Evolutionary conservation across 2,329 filamentous ascomycete genomes (phyloP), one percentile per base, ranked within the genome.

Genomic region (Penicillium sp.): DNA sequence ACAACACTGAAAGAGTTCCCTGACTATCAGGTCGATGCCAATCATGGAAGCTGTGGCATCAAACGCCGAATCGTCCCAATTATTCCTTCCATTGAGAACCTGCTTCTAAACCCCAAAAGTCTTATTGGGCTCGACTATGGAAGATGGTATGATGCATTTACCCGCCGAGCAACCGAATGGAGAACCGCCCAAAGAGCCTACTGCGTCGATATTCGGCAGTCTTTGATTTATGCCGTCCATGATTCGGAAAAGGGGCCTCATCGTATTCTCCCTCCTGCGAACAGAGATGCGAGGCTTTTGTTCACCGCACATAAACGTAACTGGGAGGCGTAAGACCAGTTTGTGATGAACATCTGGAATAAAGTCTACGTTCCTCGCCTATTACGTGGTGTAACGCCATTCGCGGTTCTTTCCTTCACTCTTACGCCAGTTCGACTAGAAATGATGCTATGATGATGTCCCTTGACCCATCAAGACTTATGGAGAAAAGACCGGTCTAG

Each of bases 21-120:
- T 2, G 73, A 75, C 33, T 78, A 78, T 58, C 74, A 78, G 55
- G 71, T 79, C 35, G 77, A 79, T 56, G 55, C 62, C 2, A 72
- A 73, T 52, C 77, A 79, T 51, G 64, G 65, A 3, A 73, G 75
- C 33, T 79, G 77, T 56, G 77, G 77, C 3, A 68, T 78, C 14
- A 65, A 75, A 21, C 75, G 75, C 26, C 71, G 75, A 8, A 63
- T 79, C 9, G 64, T 77, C 9, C 72, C 74, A 3, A 62, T 73
- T 2, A 62, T 79, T 5, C 74, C 76, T 37, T 70, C 68, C 22
- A 69, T 77, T 35, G 72, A 76, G 52, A 67, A 69, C 21, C 76
- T 74, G 54, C 62, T 74, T 3, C 64, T 67, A 24, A 70, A 74
- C 48, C 59, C 65, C 16, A 61, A 68, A 39, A 72, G 67, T 11